These are phyloP conservation scores for Yarrowia yakushimensis DNA, from an alignment of 805 yeast species.

Conservation along the genomic window DNA sequence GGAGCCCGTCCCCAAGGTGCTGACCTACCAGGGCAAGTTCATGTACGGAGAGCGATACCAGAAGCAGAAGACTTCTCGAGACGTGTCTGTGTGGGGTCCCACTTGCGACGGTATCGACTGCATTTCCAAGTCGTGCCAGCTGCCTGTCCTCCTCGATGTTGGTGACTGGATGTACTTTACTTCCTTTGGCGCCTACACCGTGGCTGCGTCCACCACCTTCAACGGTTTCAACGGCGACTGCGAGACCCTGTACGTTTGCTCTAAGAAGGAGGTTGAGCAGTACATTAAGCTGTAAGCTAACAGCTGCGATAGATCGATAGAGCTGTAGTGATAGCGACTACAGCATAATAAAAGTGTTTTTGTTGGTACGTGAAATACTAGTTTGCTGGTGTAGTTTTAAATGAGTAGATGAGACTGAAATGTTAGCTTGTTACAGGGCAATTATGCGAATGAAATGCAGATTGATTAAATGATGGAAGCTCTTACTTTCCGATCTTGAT, in stretches of 20 bases:
- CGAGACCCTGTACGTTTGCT: slow-evolving; percentile 61
- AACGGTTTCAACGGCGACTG: slow-evolving; percentile 73
- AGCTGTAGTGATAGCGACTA: slow-evolving; percentile 5
- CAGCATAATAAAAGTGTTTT: slow-evolving; percentile 1
- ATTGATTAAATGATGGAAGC: neutral
- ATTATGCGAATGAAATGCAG: too few species aligned
- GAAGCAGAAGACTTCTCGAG: slow-evolving; percentile 24
- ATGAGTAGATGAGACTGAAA: too few species aligned
- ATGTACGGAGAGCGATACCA: slow-evolving; percentile 37
- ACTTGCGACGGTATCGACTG: slow-evolving; percentile 97
- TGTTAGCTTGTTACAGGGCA: too few species aligned
- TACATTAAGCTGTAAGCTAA: slow-evolving; percentile 5
- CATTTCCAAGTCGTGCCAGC: slow-evolving; percentile 50
- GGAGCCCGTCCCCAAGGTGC: slow-evolving; percentile 63
- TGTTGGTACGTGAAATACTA: neutral
- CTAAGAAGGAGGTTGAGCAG: slow-evolving; percentile 33
- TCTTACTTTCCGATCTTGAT: slow-evolving; percentile 34
- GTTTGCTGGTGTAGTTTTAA: too few species aligned
- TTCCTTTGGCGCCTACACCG: slow-evolving; percentile 85
- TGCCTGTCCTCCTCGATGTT: slow-evolving; percentile 60
- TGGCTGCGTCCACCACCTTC: slow-evolving; percentile 87
- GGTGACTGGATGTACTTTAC: slow-evolving; percentile 94
- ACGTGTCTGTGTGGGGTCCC: slow-evolving; percentile 88
- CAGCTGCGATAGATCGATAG: neutral
- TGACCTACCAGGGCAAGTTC: slow-evolving; percentile 52